Conservation (phyloP, 2,329 filamentous ascomycete genomes). For the Penicillium occitanis region DNA sequence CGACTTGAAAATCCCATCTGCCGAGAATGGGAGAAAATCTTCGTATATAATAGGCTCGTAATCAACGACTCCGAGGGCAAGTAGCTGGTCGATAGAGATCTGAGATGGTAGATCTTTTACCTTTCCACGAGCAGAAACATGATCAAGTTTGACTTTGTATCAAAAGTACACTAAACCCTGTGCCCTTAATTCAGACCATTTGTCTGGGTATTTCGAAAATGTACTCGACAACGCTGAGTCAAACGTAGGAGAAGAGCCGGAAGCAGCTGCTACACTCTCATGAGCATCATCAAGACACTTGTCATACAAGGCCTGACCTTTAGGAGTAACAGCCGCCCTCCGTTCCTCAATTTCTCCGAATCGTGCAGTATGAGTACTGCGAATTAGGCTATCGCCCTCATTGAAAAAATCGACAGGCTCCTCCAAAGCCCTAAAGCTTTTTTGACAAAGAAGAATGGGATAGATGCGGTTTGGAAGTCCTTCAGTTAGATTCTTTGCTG, state of each 20-base stretch:
- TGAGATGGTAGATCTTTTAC: background rate
- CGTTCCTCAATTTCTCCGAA: constrained; percentile 4
- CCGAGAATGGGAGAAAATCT: background rate
- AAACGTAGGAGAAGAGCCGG: background rate
- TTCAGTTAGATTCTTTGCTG: background rate
- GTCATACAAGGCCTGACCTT: background rate
- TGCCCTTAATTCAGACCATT: background rate
- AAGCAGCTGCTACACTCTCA: background rate
- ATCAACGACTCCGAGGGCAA: background rate
- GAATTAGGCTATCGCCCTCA: background rate
- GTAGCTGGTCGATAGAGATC: background rate
- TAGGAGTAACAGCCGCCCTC: background rate
- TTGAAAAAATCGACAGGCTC: background rate
- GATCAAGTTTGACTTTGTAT: background rate
- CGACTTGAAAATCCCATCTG: background rate
- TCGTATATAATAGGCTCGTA: background rate
- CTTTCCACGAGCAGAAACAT: background rate
- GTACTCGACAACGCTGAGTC: background rate
- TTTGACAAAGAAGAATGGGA: background rate
- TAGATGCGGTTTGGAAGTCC: background rate
- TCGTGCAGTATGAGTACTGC: background rate
- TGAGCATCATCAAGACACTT: background rate
- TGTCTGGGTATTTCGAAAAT: background rate
- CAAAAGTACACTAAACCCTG: background rate
- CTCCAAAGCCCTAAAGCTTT: background rate